Evolutionary conservation across 768 basidiomycete species (phyloP), one percentile per base, ranked within the genome.

Genomic region (Panus rudis): DNA sequence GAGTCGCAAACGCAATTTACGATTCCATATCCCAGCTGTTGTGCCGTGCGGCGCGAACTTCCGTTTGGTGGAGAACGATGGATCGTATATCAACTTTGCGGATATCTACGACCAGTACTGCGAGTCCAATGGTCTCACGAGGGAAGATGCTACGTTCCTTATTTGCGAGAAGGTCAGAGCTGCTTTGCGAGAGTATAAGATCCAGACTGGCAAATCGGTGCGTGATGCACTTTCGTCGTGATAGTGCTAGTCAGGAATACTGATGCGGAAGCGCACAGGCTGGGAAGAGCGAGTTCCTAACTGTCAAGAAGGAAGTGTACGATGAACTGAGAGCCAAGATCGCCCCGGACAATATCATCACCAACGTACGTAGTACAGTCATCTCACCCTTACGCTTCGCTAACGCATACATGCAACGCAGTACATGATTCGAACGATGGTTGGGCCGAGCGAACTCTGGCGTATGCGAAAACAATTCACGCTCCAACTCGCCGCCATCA

Each of bases 391-490:
- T 41, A 21, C 31, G 35, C 21, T 46, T 11, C 39, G 13, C 40
- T 42, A 32, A 22, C 16, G 28, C 16, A 10, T 30, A 30, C 10
- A 30, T 10, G 28, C 28, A 10, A 30, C 35, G 2, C 43, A 99
- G 96, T 98, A 92, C 61, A 89, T 99, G 86, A 71, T 80, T 30
- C 78, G 76, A 25, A 84, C 85, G 19, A 94, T 97, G 89, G 67
- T 73, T 35, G 76, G 75, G 2, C 80, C 93, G 4, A 77, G 78
- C 44, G 89, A 92, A 53, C 72, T 98, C 3, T 99, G 94, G 94
- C 76, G 88, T 47, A 92, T 98, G 80, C 81, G 96, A 47, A 98
- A 96, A 66, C 93, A 97, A 64, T 96, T 98, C 63, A 84, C 93
- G 7, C 62, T 85, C 30, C 93, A 98, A 58, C 69, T 92, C 27